These are phyloP conservation scores for Debaryomyces robertsiae DNA, from an alignment of 1,139 yeast species.

Conservation along the genomic window DNA sequence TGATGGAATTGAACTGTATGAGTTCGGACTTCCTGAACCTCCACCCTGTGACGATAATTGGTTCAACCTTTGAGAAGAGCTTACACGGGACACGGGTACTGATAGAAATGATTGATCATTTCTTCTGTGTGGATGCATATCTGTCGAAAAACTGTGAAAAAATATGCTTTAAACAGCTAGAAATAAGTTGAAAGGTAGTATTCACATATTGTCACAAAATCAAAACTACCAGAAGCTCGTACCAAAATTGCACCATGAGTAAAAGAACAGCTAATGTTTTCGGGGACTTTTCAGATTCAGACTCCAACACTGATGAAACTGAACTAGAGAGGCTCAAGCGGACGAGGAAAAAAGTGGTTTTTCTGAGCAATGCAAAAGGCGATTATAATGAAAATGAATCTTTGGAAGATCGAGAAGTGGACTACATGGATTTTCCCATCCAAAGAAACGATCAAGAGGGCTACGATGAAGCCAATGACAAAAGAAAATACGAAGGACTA, in stretches of 20 bases:
- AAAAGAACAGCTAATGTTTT: slow-evolving; percentile 17
- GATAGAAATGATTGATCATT: slow-evolving; percentile 23
- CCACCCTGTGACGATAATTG: slow-evolving; percentile 20
- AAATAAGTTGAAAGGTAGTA: background rate
- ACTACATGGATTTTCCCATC: slow-evolving; percentile 15
- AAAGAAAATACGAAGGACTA: slow-evolving; percentile 1
- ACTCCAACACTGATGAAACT: slow-evolving; percentile 10
- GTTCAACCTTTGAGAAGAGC: slow-evolving; percentile 35
- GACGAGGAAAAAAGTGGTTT: slow-evolving; percentile 1
- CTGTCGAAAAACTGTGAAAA: background rate
- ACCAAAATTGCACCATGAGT: slow-evolving; percentile 2
- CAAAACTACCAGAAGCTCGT: background rate
- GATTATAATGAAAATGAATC: background rate
- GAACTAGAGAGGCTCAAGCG: slow-evolving; percentile 4
- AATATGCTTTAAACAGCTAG: no score
- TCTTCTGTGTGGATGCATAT: slow-evolving; percentile 25
- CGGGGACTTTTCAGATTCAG: slow-evolving; percentile 19
- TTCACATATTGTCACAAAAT: slow-evolving; percentile 8
- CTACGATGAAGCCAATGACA: background rate
- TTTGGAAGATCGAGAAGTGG: slow-evolving; percentile 7
- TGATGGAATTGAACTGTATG: slow-evolving; percentile 29
- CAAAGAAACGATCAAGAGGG: background rate
- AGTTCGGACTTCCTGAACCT: slow-evolving; percentile 17
- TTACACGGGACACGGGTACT: slow-evolving; percentile 30
- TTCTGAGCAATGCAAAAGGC: background rate